Evolutionary conservation across 805 yeast genomes (phyloP), one percentile per base, ranked within the genome.

Genomic region (Blastobotrys chiropterorum): DNA sequence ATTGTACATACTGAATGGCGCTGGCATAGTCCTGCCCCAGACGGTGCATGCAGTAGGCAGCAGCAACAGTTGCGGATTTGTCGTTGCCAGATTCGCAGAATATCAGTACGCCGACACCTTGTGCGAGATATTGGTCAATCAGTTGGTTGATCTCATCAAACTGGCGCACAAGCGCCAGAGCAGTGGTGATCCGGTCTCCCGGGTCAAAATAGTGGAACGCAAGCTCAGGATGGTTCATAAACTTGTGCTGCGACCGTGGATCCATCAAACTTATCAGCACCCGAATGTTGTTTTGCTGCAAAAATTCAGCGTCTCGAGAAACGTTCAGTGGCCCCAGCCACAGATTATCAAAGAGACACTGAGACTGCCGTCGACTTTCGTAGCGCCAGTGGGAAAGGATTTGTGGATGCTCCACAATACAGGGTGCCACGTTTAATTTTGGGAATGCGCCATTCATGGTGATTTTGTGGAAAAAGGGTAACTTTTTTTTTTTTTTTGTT

Each of bases 271-370:
- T 56, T 14, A 60, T 51, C 38, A 59, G 43, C 3, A 54, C 53
- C 2, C 55, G 48, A 54, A 77, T 71, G 54, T 74, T 73, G 51
- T 72, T 64, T n/a, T 62, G 57, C 16, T 53, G 49, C 7, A 78
- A 56, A 49, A 73, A 71, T 6, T 64, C 67, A 6, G 59, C 57
- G 58, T 74, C 72, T 1, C 71, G 65, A n/a, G 75, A 60, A 0
- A 73, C 67, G 47, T 73, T 66, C 50, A 75, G 56, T 1, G 81
- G 79, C 1, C 82, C 81, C 30, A 78, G 65, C 67, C 73, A 76
- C 2, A 77, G 61, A 44, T 69, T 64, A 26, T 26, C 34, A 7
- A 71, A 62, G 15, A 78, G 53, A 53, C 65, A 67, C 59, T 76
- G 80, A 2, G 80, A 75, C 39, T 63, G 50, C 40, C 66, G 60